Conservation (phyloP, 179 eudicot species). For the Sideroxylon spinosum region DNA sequence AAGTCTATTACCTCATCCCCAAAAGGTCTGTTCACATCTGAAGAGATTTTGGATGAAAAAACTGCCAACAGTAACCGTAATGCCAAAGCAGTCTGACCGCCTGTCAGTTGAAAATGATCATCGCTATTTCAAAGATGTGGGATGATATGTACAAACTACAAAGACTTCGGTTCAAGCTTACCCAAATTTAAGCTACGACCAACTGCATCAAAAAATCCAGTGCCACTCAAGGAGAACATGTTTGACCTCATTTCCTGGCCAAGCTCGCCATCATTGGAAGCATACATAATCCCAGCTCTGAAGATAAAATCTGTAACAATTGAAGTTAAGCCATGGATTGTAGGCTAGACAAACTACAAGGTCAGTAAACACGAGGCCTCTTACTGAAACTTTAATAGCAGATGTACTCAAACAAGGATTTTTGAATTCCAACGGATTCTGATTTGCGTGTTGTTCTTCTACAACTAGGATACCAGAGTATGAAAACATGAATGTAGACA, state of each 20-base stretch:
- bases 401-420: not conserved
- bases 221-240: constrained; percentile 78
- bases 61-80: constrained; percentile 68
- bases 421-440: not conserved
- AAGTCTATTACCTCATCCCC: constrained; percentile 73
- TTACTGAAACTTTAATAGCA: not conserved
- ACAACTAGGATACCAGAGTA: not conserved
- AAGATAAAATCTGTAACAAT: constrained; percentile 62
- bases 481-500: not conserved
- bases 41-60: constrained; percentile 77
- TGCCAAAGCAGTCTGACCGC: constrained; percentile 95
- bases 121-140: not conserved
- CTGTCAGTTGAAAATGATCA: constrained; percentile 27
- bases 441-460: not conserved
- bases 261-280: constrained; percentile 38
- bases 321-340: constrained; percentile 55
- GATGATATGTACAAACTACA: constrained; percentile 13
- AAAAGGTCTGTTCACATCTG: constrained; percentile 69
- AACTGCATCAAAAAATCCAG: constrained; percentile 72
- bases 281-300: constrained; percentile 99
- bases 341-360: not conserved
- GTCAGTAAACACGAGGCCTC: not conserved
- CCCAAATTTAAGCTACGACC: constrained; percentile 89
- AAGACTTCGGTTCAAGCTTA: constrained; percentile 13
- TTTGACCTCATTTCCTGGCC: constrained; percentile 48